Percentiles rank a stretch among this genome's conserved stretches.
These are phyloP conservation scores for Corymbia citriodora DNA, from an alignment of 441 rosid genomes.

Conservation along the genomic window DNA sequence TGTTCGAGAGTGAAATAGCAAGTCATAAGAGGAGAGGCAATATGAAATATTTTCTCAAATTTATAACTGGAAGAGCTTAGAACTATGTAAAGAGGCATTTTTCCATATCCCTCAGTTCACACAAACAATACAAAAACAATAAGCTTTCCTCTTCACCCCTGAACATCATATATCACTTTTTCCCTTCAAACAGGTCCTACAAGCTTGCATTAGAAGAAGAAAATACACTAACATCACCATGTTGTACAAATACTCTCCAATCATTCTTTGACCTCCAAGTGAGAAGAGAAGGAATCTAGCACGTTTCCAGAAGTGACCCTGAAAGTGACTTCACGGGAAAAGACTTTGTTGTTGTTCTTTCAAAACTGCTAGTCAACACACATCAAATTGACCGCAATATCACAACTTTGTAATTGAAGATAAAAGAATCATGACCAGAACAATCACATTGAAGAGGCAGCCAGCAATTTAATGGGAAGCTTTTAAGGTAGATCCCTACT, in stretches of 20 bases:
- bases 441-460: background rate
- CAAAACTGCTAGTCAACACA: background rate
- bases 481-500: background rate
- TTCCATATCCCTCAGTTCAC: background rate
- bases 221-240: background rate
- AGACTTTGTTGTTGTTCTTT: background rate
- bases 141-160: background rate
- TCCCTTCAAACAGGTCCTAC: background rate
- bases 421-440: background rate
- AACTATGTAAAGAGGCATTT: background rate
- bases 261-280: background rate
- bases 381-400: background rate
- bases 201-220: background rate
- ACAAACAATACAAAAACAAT: background rate
- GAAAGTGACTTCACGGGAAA: background rate
- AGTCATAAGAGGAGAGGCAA: background rate
- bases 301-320: background rate
- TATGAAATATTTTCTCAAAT: background rate
- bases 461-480: background rate
- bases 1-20: conserved; percentile 27
- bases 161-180: background rate
- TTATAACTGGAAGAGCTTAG: background rate
- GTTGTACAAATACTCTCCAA: background rate
- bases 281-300: background rate
- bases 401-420: background rate